These are phyloP conservation scores for Cercospora beticola DNA, from an alignment of 2,329 filamentous ascomycete genomes.

Conservation along the genomic window DNA sequence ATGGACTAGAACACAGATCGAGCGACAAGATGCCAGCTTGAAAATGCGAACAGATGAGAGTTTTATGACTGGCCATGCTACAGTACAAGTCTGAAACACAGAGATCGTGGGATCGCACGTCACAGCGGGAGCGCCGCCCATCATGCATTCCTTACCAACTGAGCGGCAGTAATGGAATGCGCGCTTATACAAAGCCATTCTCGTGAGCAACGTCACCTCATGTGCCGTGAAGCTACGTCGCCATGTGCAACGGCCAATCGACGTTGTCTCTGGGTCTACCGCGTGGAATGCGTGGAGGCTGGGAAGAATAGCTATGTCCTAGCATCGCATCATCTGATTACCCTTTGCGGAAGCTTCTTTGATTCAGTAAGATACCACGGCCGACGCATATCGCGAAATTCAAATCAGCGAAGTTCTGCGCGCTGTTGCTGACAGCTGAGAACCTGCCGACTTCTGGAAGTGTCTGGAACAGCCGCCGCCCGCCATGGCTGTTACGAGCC, in stretches of 20 bases:
- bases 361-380: background rate
- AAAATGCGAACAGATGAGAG: background rate
- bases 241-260: constrained; percentile 17
- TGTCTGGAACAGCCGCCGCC: background rate
- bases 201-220: constrained; percentile 21
- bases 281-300: constrained; percentile 30
- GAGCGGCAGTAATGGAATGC: constrained; percentile 23
- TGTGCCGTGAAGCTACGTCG: constrained; percentile 16
- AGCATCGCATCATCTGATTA: constrained; percentile 14
- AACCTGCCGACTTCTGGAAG: background rate
- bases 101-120: background rate
- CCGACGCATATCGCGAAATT: background rate
- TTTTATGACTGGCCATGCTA: background rate
- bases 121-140: background rate
- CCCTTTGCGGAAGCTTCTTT: constrained; percentile 22
- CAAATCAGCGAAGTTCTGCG: background rate
- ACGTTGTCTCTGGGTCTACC: constrained; percentile 29
- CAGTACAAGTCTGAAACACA: background rate
- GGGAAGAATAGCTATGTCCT: constrained; percentile 31
- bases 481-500: constrained; percentile 28
- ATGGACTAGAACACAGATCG: background rate
- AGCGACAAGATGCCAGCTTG: constrained; percentile 1
- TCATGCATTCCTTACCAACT: constrained; percentile 22
- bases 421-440: background rate
- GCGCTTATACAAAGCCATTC: constrained; percentile 28